phyloP scores from a whole-genome alignment of 2,329 filamentous ascomycete genomes.

The Emmonsia crescens region DNA sequence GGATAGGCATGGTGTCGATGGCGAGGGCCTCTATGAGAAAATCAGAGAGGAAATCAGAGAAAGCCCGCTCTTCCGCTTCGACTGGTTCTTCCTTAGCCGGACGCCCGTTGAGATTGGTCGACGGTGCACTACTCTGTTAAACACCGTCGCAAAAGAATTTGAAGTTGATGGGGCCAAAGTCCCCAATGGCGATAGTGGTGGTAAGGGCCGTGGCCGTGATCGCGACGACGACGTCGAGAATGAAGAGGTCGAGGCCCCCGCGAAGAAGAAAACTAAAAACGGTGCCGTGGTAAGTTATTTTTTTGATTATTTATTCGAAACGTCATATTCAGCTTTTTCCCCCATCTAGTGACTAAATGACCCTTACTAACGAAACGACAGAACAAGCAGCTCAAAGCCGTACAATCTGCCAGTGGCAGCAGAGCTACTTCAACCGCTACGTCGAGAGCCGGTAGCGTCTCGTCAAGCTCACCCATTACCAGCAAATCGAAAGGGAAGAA shows the following conservation, averaged over 20 bases:
- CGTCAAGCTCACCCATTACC: conserved; percentile 51
- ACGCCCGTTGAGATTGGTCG: conserved; percentile 88
- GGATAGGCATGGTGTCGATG: conserved; percentile 84
- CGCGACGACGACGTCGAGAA: conserved; percentile 70
- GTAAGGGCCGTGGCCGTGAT: conserved; percentile 52
- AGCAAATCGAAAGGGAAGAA: conserved; percentile 41
- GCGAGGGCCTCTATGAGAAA: conserved; percentile 78
- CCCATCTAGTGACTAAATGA: background rate
- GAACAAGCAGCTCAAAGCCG: conserved; percentile 87
- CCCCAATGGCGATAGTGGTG: conserved; percentile 46
- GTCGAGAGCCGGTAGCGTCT: conserved; percentile 80
- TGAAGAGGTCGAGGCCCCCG: conserved; percentile 67
- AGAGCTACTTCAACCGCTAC: conserved; percentile 66
- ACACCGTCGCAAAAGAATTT: conserved; percentile 90
- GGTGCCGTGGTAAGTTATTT: conserved; percentile 66
- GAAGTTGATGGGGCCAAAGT: conserved; percentile 46
- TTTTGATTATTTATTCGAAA: background rate
- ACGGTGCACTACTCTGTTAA: conserved; percentile 85
- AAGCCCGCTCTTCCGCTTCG: conserved; percentile 88
- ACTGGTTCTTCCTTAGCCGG: conserved; percentile 97
- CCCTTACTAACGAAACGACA: conserved; percentile 30
- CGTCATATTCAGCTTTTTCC: background rate
- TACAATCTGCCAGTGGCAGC: conserved; percentile 60
- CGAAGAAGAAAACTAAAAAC: conserved; percentile 90
- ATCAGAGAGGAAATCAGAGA: conserved; percentile 97